Evolutionary conservation across 306 rosid genomes (phyloP), one percentile per base, ranked within the genome.

Genomic region (Macrotyloma uniflorum): DNA sequence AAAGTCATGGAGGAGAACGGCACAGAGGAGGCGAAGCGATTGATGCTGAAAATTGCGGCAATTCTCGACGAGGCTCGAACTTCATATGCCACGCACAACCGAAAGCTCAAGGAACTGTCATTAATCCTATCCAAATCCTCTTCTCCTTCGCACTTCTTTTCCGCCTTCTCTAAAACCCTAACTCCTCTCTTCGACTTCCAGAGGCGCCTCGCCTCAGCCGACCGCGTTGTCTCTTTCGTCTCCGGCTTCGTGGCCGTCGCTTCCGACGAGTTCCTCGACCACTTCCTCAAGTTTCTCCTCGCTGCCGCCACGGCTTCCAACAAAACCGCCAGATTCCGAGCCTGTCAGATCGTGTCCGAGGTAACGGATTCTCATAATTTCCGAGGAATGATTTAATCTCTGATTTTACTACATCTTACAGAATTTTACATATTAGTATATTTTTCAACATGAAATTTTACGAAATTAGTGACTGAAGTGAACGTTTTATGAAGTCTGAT

Each of bases 331-430:
- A 91, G 99, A 87, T 88, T 82, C 65, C 92, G 98, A 6, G 93
- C 98, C 3, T 93, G 97, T 83, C 99, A 95, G 89, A 85, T 91
- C 23, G 82, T 93, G 62, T 95, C 99, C 19, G 98, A 91, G 98
- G 98, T 95, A 71, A 71, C 18, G 3, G 5, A 58, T 20, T 75
- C 63, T 6, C 22, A 28, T 23, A 16, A 8, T 62, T 62, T 62
- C 26, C 23, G 1, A 63, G 13, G 43, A 15, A 7, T 61, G n/a
- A 61, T 19, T 4, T 36, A 64, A 10, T 7, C 24, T 62, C 1
- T 33, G 5, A n/a, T 33, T 32, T 9, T 33, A 7, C 28, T n/a
- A 36, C 38, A 64, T 18, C 1, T 35, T 33, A 3, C 42, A 0
- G n/a, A 61, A 30, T 6, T 61, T 30, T 16, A 33, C 23, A 33